Base-by-base conservation (phyloP, 371 early-diverging fungal genomes). In the Globomyces sp. region DNA sequence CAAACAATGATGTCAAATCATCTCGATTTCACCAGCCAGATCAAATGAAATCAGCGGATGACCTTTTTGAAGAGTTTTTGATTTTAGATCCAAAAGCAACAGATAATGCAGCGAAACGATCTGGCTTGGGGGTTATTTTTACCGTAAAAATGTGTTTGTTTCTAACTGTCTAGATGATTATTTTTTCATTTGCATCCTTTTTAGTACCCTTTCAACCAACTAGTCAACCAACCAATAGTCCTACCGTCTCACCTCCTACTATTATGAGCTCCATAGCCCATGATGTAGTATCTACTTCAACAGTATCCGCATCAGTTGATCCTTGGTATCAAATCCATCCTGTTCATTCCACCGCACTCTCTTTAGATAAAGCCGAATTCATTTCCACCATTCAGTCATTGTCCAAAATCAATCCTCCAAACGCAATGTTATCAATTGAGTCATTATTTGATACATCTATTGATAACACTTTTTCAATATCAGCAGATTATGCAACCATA, bases 141-240 rank as follows among this genome's bases (percentile, higher is more conserved):
- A 60, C 61, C 6, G 61, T 60, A 44, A 55, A 8, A 6, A 39
- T 9, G 5, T 44, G n/a, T 44, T 46, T 2, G 44, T 8, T 44
- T n/a, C 49, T 49, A 11, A 49, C 49, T n/a, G 49, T 34, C 4
- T 60, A 60, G 61, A 60, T 60, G 41, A 37, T 60, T 49, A 42
- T 60, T 39, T 60, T 60, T 41, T 60, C 61, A 9, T 39, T 60
- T 60, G 61, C 61, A 39, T 46, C 61, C 36, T 60, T 60, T 13
- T 49, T 60, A 11, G 6, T 60, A 34, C 61, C 61, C 6, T 60
- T 44, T 4, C 8, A 8, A 39, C 40, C 55, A 39, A 55, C 49
- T 49, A 11, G 49, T n/a, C 49, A 11, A 11, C 13, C n/a, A 49
- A 34, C 13, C 11, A 34, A 11, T n/a, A 1, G 49, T n/a, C 49